Conservation (phyloP, 768 basidiomycete species). For the Amanita exitialis region DNA sequence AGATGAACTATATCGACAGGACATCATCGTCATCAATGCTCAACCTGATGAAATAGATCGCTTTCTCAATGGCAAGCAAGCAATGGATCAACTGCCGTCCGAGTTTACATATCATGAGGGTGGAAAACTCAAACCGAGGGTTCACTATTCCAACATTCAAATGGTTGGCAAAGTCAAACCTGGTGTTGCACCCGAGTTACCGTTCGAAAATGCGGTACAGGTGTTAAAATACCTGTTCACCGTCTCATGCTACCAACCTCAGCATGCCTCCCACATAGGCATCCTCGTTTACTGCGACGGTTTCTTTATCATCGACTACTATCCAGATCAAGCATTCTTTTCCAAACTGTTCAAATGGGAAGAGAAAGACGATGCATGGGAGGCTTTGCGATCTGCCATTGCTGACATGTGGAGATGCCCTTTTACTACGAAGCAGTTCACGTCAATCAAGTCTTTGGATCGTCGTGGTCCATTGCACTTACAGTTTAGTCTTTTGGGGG, state of each 20-base stretch:
- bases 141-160: not conserved
- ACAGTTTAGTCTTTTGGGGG: not conserved
- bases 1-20: not conserved
- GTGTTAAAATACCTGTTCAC: not conserved
- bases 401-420: not conserved
- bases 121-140: not conserved
- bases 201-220: not conserved
- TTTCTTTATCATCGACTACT: not conserved
- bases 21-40: not conserved
- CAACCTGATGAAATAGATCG: not conserved
- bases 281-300: not conserved
- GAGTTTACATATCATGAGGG: not conserved
- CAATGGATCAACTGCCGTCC: not conserved
- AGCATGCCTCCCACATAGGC: not conserved
- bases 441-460: not conserved
- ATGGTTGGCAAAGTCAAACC: not conserved
- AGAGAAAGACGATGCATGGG: not conserved
- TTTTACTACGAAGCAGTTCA: not conserved
- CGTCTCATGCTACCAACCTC: not conserved
- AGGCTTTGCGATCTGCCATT: not conserved
- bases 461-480: not conserved
- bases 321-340: conserved; percentile 1
- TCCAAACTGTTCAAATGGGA: not conserved
- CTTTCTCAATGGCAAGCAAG: not conserved
- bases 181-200: not conserved